phyloP scores from a whole-genome alignment of 495 filamentous ascomycete genomes.

The Penicillium atrosanguineum region DNA sequence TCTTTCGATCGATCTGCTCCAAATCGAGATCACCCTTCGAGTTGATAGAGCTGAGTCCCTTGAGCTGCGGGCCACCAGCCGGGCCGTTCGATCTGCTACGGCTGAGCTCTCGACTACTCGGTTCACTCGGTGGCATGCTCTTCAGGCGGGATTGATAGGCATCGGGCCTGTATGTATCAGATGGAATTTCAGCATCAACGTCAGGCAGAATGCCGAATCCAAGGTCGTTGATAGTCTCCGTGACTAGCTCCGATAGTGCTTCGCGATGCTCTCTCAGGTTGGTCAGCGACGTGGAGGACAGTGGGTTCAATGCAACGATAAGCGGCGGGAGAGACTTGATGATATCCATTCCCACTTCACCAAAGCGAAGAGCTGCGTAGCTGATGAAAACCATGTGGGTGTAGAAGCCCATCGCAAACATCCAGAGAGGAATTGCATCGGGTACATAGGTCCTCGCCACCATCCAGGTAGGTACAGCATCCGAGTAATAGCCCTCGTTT shows the following conservation, averaged over 20 bases:
- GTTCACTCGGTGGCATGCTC: conserved; percentile 29
- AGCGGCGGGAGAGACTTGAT: conserved; percentile 84
- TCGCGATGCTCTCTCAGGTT: conserved; percentile 67
- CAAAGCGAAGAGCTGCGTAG: conserved; percentile 84
- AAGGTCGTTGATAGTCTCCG: conserved; percentile 79
- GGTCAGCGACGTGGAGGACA: conserved; percentile 70
- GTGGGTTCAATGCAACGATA: conserved; percentile 71
- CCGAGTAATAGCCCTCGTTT: conserved; percentile 57
- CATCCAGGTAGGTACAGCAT: conserved; percentile 31
- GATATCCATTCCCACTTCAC: conserved; percentile 93
- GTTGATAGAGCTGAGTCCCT: conserved; percentile 65
- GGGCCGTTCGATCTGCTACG: conserved; percentile 57
- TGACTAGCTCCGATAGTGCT: conserved; percentile 70
- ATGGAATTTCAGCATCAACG: conserved; percentile 70
- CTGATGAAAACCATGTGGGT: conserved; percentile 78
- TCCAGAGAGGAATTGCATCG: conserved; percentile 67
- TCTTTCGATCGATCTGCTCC: conserved; percentile 75
- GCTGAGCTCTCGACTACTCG: conserved; percentile 61
- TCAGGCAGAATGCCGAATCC: conserved; percentile 90
- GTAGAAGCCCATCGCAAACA: conserved; percentile 62
- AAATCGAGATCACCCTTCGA: conserved; percentile 66
- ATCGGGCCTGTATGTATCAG: conserved; percentile 49
- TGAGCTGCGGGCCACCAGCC: conserved; percentile 48
- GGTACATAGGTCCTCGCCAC: conserved; percentile 53
- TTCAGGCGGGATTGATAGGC: conserved; percentile 31